These are phyloP conservation scores for Paecilomyces fulvus DNA, from an alignment of 2,329 filamentous ascomycete genomes.

Conservation along the genomic window DNA sequence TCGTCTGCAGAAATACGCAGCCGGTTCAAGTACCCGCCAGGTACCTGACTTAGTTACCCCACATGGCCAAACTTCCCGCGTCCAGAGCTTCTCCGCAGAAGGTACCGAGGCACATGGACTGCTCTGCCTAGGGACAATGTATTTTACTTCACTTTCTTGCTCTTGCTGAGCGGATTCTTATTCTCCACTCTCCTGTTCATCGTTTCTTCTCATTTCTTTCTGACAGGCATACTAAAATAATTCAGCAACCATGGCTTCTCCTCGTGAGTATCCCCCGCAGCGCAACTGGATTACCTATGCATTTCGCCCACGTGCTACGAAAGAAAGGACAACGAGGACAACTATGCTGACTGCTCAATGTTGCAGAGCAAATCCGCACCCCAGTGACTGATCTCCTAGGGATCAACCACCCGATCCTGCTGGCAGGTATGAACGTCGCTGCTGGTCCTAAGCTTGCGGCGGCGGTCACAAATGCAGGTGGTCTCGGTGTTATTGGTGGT, in stretches of 20 bases:
- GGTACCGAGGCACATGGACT: not conserved
- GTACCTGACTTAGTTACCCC: not conserved
- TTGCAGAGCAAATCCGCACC: constrained; percentile 76
- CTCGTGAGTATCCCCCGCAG: constrained; percentile 52
- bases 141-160: constrained; percentile 7
- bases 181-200: not conserved
- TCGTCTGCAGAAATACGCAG: not conserved
- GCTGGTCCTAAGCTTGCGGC: constrained; percentile 93
- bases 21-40: not conserved
- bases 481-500: constrained; percentile 92
- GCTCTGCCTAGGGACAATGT: not conserved
- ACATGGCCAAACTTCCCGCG: not conserved
- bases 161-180: not conserved
- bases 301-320: constrained; percentile 10
- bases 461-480: constrained; percentile 93
- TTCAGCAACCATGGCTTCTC: constrained; percentile 57
- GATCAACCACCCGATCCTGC: constrained; percentile 92
- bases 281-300: not conserved
- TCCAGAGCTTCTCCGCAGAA: not conserved
- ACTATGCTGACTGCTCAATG: not conserved
- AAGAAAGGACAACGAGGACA: not conserved
- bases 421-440: constrained; percentile 98
- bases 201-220: not conserved
- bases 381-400: constrained; percentile 90
- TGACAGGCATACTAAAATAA: not conserved